Evolutionary conservation across 805 yeast species (phyloP).

Genomic region (Peterozyma xylosa): DNA sequence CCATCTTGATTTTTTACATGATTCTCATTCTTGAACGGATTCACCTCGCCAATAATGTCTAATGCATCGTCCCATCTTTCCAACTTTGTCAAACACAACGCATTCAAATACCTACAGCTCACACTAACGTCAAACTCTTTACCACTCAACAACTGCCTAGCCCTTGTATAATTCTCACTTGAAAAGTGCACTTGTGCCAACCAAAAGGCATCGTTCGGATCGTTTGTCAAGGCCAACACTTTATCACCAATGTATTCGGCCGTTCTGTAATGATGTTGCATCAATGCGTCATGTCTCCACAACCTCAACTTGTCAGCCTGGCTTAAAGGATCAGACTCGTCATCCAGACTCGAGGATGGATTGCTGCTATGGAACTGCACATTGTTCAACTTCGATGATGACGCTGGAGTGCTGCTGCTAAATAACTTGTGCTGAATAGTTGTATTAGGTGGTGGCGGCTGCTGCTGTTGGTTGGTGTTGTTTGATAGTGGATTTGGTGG

Average conservation of each 20-base stretch:
- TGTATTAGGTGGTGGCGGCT: constrained; percentile 9
- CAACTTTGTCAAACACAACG: constrained; percentile 61
- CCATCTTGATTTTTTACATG: constrained; percentile 52
- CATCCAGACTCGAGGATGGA: constrained; percentile 7
- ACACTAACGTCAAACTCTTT: constrained; percentile 53
- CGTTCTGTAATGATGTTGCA: constrained; percentile 86
- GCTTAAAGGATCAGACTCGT: constrained; percentile 34
- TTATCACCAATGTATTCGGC: constrained; percentile 93
- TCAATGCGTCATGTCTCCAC: constrained; percentile 90
- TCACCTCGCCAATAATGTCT: constrained; percentile 74
- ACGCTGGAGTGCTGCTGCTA: constrained; percentile 8
- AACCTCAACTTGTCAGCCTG: constrained; percentile 80
- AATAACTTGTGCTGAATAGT: not conserved
- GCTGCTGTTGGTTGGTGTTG: constrained; percentile 11
- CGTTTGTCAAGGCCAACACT: constrained; percentile 72
- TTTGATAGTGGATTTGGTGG: constrained; percentile 19
- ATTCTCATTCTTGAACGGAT: constrained; percentile 49
- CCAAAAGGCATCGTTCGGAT: constrained; percentile 95
- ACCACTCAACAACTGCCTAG: constrained; percentile 59
- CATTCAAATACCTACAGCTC: constrained; percentile 76
- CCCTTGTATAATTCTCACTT: constrained; percentile 71
- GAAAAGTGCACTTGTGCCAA: constrained; percentile 82
- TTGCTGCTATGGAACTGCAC: constrained; percentile 9
- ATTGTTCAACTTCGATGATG: constrained; percentile 15
- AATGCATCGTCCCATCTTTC: constrained; percentile 85